Evolutionary conservation across 768 basidiomycete genomes (phyloP).

Genomic region (Amanita fuliginea): DNA sequence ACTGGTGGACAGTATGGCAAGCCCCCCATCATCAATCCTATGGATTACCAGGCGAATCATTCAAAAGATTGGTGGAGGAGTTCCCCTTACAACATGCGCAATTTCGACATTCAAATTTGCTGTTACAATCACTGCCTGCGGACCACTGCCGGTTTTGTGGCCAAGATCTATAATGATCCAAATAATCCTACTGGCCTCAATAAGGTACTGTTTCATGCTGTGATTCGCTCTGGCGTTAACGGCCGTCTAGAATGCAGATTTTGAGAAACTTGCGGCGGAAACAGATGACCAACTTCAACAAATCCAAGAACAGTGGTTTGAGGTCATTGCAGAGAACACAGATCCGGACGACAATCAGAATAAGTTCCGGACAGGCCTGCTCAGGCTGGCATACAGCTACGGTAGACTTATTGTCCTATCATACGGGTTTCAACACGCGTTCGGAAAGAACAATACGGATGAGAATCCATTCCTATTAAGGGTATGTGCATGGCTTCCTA

Average conservation of each 20-base stretch:
- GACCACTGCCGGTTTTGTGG: conserved; percentile 47
- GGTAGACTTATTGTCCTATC: conserved; percentile 59
- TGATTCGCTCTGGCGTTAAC: neutral
- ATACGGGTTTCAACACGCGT: conserved; percentile 68
- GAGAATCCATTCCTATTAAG: conserved; percentile 58
- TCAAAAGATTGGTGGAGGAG: conserved; percentile 61
- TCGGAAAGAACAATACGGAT: conserved; percentile 47
- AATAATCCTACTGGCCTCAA: conserved; percentile 66
- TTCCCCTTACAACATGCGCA: conserved; percentile 54
- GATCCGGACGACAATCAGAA: conserved; percentile 46
- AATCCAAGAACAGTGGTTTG: conserved; percentile 46
- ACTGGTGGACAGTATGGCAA: conserved; percentile 86
- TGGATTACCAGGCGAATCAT: conserved; percentile 67
- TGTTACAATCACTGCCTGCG: conserved; percentile 69
- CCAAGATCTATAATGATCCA: conserved; percentile 63
- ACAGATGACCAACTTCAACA: conserved; percentile 59
- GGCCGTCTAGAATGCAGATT: conserved; percentile 40
- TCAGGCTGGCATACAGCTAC: conserved; percentile 57
- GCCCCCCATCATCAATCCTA: conserved; percentile 64
- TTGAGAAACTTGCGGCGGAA: conserved; percentile 51
- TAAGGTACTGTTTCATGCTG: conserved; percentile 33
- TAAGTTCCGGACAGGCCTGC: conserved; percentile 48
- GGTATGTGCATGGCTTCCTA: conserved; percentile 27
- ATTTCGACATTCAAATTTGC: conserved; percentile 75
- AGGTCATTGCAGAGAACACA: conserved; percentile 33